Evolutionary conservation across 768 basidiomycete genomes (phyloP), one percentile per base, ranked within the genome.

Genomic region (Stropharia rugosoannulata): DNA sequence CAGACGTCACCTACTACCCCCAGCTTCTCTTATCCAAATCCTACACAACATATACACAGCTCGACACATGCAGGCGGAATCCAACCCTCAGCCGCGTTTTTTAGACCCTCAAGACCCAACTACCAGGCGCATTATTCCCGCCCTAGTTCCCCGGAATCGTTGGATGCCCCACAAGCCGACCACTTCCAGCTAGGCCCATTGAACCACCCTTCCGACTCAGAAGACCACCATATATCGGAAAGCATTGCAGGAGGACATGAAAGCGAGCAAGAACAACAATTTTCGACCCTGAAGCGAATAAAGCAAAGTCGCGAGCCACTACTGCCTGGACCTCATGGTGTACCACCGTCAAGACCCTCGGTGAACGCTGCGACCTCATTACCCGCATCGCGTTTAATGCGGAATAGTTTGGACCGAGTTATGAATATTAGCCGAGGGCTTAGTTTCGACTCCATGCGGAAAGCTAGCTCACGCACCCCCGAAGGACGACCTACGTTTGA

Each of bases 61-160:
- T 66, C 80, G 1, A 86, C 87, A 0, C 87, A 90, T 67, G 85
- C 85, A 11, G 82, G 83, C 42, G 90, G 89, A 32, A 87, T 92
- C 16, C 83, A 86, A 53, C 89, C 92, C 13, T 85, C 89, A 9
- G 82, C 89, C 4, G 86, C 87, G 6, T 92, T 93, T 73, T 92
- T 92, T 65, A 82, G 78, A 18, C 88, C 89, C 4, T 80, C 84
- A 4, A 78, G 84, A 48, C 90, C 88, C 0, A 68, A 69, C 19
- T 74, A 83, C 49, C 74, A 75, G 53, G 68, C 67, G 10, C 69
- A 68, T 47, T 76, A 70, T 59, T 80, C 76, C 29, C 80, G 65
- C 8, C 64, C 68, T 12, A 59, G 56, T 35, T 67, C 68, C 4
- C 63, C 63, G 4, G 62, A 61, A 8, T 64, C 65, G 11, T 43